Evolutionary conservation across 345 rosid species (phyloP), one percentile per base, ranked within the genome.

Genomic region (Rhodamnia argentea): DNA sequence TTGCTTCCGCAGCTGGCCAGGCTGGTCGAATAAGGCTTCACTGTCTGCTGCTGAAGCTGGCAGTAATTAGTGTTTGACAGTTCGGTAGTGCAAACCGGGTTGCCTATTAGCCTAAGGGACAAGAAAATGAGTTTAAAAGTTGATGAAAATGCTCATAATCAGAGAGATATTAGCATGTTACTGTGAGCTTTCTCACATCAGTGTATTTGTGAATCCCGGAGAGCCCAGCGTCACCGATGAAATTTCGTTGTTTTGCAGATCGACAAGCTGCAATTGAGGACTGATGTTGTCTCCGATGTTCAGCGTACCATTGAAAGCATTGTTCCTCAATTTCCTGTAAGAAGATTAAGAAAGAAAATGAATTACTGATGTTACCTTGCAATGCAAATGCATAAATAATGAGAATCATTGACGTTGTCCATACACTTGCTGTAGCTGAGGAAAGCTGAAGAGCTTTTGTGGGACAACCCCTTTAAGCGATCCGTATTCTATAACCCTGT

Each of bases 401-500:
- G 20, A 16, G 56, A 2, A 20, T 42, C 23, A 40, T 23, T 26
- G 14, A 47, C 4, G 44, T 64, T 50, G 59, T 86, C 89, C 99
- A 89, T 88, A 97, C 99, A 97, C 98, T 95, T 94, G 98, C 84
- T 96, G 96, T 87, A 97, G 89, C 86, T 94, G 98, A 42, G 94
- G 93, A 86, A 89, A 93, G 84, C 95, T 90, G 87, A 97, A 93
- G 87, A 97, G 90, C 87, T 91, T 92, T 24, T 91, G 81, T 13
- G 98, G 98, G 13, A 96, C 59, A 86, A 89, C 86, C 82, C 99
- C 99, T 86, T 89, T 86, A 58, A 97, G 96, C 83, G 97, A 37
- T 87, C 96, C 98, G 81, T 88, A 83, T 90, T 97, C 99, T 58
- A 92, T 83, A 78, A 94, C 95, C 89, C 99, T 97, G 87, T 50